Base-by-base conservation (phyloP, 116 monocot genomes). In the Papilionanthe hybrid region DNA sequence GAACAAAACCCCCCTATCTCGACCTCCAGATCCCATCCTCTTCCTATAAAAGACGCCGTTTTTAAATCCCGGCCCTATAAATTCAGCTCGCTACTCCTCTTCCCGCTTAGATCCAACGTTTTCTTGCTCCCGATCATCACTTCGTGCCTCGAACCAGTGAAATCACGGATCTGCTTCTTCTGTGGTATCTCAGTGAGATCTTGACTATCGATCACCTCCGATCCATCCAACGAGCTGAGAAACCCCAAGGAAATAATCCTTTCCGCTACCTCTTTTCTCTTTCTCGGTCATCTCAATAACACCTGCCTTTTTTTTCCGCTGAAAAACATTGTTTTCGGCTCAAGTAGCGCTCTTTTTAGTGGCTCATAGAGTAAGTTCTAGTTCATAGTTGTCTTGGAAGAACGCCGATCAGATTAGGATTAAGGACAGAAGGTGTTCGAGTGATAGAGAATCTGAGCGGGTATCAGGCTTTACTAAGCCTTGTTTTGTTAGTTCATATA, bases 21-120 rank as follows among this genome's bases (percentile, higher is more conserved):
- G 65, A 20, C 75, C 60, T 79, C 80, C 86, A 47, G 73, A 83
- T 87, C 49, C 81, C 49, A 23, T 75, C 65, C 17, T 42, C 65
- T 66, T 78, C 80, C 80, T 87, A 87, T 87, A 87, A 87, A 87
- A 87, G 78, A 83, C 73, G 20, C 19, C 50, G 9, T 23, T 42
- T 87, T 87, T 55, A 84, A 87, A 74, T 79, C 32, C 11, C 37
- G 19, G 4, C 1, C 63, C 43, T 77, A 55, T 63, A 57, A 79
- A 79, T 72, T 72, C 10, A 37, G 13, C n/a, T 27, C 11, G n/a
- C 56, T 65, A 27, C 25, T 43, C 53, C 15, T 11, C 75, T 84
- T 84, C 87, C 87, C 87, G 87, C 84, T 56, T 74, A 30, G 78
- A 83, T 80, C 56, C 57, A 68, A 25, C 72, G 77, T 25, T 80